Base-by-base conservation (phyloP, 768 basidiomycete genomes). In the Suillus spraguei region DNA sequence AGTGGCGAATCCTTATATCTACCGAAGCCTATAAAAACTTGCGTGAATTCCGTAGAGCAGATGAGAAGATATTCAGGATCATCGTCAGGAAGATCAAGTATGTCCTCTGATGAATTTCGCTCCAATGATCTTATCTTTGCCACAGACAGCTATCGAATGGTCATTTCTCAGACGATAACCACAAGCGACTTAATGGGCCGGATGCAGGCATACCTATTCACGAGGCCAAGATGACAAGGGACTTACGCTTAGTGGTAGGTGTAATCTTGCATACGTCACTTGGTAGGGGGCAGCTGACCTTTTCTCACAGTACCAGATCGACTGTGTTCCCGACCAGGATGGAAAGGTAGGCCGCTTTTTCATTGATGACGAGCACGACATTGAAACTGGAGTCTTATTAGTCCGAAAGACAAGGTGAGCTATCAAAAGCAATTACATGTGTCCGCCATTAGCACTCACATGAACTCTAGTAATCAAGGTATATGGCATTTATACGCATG, bases 1-100 rank as follows among this genome's bases (percentile, higher is more conserved):
- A 82, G 28, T 91, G 89, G 90, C 75, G 76, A 0, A 83, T 91
- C 56, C 71, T 87, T 20, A 82, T 89, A 6, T 82, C 84, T 8
- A 80, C 78, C 0, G 75, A 80, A 22, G 87, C 85, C 0, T 79
- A 82, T 59, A 72, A 72, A 17, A 79, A 85, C 63, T 70, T 90
- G 4, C 80, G 84, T 6, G 80, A 84, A 44, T 68, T 80, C 16
- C 80, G 79, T 0, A 77, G 78, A 56, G 78, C 77, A 32, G 81
- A 87, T 64, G 66, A 54, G 20, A 82, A 81, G 46, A 74, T 74
- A 42, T 88, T 87, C 66, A 68, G 67, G 16, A 85, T 87, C 50
- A 80, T 86, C 33, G 68, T 88, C 44, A 90, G 88, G 74, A 91
- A 91, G 70, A 88, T 91, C 69, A 85, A 80, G 90, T 88, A 56